Percentiles rank a stretch among this genome's conserved stretches.
Evolutionary conservation across 768 basidiomycete species (phyloP).

Genomic region (Candolleomyces eurysporus): DNA sequence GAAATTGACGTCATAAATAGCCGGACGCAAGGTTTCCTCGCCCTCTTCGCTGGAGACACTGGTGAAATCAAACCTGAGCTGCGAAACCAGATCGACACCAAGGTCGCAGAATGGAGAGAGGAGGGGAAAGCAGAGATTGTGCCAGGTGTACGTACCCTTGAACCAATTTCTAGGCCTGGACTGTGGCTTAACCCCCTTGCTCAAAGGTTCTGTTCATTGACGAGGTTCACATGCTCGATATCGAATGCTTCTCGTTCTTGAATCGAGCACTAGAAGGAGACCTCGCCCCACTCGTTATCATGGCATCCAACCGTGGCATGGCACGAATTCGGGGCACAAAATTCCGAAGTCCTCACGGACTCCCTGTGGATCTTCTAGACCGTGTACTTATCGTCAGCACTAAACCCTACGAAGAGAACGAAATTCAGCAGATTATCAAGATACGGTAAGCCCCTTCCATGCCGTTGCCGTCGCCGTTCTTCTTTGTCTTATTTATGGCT

Average conservation of each 20-base stretch:
- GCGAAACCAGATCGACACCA: constrained; percentile 93
- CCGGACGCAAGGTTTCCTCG: constrained; percentile 96
- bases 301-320: constrained; percentile 97
- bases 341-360: constrained; percentile 90
- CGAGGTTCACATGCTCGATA: constrained; percentile 99
- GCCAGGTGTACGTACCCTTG: constrained; percentile 69
- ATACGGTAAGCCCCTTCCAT: constrained; percentile 60
- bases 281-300: constrained; percentile 92
- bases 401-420: constrained; percentile 76
- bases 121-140: constrained; percentile 98
- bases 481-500: not conserved
- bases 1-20: constrained; percentile 99
- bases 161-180: not conserved
- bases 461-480: not conserved
- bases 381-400: constrained; percentile 96
- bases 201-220: constrained; percentile 96
- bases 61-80: constrained; percentile 98
- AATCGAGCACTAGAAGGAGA: constrained; percentile 95
- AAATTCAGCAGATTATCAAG: constrained; percentile 88
- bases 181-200: not conserved
- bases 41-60: constrained; percentile 92
- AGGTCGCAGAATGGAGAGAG: constrained; percentile 97
- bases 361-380: constrained; percentile 93
- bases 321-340: constrained; percentile 93
- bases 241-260: constrained; percentile 98